phyloP scores from a whole-genome alignment of 2,329 filamentous ascomycete species.

The Trichoderma arundinaceum region DNA sequence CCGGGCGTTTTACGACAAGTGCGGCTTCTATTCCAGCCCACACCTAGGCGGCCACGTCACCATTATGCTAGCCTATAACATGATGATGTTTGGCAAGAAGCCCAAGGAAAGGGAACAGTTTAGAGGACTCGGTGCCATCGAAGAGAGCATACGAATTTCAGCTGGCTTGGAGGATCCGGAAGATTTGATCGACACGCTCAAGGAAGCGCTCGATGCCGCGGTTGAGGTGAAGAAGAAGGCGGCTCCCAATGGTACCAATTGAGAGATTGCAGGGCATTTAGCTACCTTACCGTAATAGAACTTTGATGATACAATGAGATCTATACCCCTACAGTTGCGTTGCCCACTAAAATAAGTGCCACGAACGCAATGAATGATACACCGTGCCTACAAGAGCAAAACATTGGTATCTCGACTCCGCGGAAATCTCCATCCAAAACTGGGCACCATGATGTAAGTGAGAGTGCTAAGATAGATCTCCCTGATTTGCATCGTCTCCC shows the following conservation, averaged over 20 bases:
- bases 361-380: no score
- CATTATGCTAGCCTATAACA: conserved; percentile 55
- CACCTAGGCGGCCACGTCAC: conserved; percentile 61
- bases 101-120: conserved; percentile 47
- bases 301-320: no score
- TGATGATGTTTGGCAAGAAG: conserved; percentile 50
- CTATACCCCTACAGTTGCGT: no score
- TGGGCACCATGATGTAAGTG: no score
- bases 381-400: no score
- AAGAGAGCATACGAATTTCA: conserved; percentile 53
- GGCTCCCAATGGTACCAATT: not conserved
- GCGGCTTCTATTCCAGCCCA: conserved; percentile 57
- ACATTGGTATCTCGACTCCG: no score
- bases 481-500: no score
- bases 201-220: conserved; percentile 34
- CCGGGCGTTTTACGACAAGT: conserved; percentile 55
- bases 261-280: not conserved
- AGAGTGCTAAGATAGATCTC: no score
- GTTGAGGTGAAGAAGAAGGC: conserved; percentile 31
- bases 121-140: conserved; percentile 46
- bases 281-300: no score
- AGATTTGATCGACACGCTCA: conserved; percentile 49
- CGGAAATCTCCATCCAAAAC: no score
- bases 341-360: no score
- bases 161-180: conserved; percentile 54